phyloP scores from a whole-genome alignment of 148 eudicot species.

The Salicornia ramosissima region DNA sequence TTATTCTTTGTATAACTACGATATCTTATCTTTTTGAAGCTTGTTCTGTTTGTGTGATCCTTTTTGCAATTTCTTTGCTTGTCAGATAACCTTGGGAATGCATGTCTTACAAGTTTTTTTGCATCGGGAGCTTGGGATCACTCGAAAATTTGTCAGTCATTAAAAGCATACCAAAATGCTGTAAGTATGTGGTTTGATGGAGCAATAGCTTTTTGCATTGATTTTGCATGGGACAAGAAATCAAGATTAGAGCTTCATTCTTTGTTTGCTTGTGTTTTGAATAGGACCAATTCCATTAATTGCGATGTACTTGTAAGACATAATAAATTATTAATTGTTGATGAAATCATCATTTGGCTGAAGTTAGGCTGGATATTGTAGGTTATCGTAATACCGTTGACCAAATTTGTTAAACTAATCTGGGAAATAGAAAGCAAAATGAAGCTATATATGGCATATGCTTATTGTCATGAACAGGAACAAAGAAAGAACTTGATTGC shows the following conservation, averaged over 20 bases:
- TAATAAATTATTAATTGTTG: not conserved
- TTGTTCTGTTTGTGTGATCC: not conserved
- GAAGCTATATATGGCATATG: slow-evolving; percentile 4
- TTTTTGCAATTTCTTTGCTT: slow-evolving; percentile 15
- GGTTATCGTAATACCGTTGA: not conserved
- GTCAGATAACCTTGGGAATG: slow-evolving; percentile 92
- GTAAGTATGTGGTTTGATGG: slow-evolving; percentile 42
- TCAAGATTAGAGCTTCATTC: not conserved
- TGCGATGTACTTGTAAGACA: not conserved
- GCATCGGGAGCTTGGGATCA: slow-evolving; percentile 87
- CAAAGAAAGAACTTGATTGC: not conserved
- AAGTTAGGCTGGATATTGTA: not conserved
- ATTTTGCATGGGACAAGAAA: not conserved
- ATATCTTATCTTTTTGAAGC: not conserved
- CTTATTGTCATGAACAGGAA: not conserved
- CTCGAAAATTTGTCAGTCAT: slow-evolving; percentile 66
- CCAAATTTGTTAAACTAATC: not conserved
- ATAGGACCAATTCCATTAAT: not conserved
- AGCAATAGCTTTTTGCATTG: not conserved
- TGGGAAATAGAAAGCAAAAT: not conserved
- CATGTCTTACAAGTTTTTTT: slow-evolving; percentile 84
- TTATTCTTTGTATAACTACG: not conserved
- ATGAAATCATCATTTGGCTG: not conserved
- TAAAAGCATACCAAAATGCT: slow-evolving; percentile 93
- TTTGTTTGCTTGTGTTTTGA: not conserved